phyloP scores from a whole-genome alignment of 2,329 filamentous ascomycete species.

The Teratosphaeria viscida region DNA sequence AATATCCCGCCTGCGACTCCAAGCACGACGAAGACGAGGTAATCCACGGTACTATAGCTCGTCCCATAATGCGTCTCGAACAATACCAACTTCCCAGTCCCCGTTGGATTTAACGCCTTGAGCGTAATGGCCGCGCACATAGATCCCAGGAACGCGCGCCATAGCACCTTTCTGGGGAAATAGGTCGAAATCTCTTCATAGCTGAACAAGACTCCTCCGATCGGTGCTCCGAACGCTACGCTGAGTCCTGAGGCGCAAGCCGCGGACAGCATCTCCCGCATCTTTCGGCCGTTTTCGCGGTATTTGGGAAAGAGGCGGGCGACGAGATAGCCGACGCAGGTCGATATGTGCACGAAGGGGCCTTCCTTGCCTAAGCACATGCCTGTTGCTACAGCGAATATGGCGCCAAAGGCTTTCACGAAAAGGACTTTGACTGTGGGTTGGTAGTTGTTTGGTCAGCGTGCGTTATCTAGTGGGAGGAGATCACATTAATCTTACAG shows the following conservation, averaged over 20 bases:
- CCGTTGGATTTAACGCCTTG: constrained; percentile 48
- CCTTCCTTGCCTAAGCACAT: constrained; percentile 55
- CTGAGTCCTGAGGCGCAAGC: constrained; percentile 48
- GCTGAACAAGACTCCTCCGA: constrained; percentile 51
- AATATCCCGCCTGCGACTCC: constrained; percentile 49
- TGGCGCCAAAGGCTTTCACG: constrained; percentile 48
- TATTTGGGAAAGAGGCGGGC: constrained; percentile 46
- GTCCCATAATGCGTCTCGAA: constrained; percentile 51
- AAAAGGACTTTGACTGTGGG: constrained; percentile 39
- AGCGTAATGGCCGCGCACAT: constrained; percentile 46
- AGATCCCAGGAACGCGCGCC: constrained; percentile 50
- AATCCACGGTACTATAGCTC: constrained; percentile 45
- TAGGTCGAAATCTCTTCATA: constrained; percentile 53
- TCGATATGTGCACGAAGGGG: constrained; percentile 51
- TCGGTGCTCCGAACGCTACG: constrained; percentile 53
- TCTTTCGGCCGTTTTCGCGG: constrained; percentile 46
- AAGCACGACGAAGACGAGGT: constrained; percentile 46
- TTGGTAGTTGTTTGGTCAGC: background rate
- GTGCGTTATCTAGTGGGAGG: background rate
- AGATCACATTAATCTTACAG: constrained; percentile 27
- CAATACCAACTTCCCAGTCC: constrained; percentile 50
- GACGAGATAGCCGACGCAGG: constrained; percentile 46
- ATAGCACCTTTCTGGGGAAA: constrained; percentile 49
- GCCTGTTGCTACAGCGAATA: constrained; percentile 49
- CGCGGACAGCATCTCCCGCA: constrained; percentile 48